Conservation (phyloP, 1,284 basidiomycete genomes). For the Rhodofomes roseus region DNA sequence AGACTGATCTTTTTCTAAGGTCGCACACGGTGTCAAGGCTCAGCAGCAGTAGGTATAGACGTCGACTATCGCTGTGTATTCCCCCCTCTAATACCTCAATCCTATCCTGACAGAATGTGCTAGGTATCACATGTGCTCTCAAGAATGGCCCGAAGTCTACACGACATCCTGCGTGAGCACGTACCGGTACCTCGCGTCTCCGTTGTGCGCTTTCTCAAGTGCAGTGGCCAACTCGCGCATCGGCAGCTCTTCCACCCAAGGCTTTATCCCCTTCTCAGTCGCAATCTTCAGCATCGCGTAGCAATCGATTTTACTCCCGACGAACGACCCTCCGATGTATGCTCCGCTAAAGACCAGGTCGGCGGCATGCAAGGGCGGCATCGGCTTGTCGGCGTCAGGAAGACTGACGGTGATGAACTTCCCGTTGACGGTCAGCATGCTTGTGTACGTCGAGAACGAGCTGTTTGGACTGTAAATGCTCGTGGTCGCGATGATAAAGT, state of each 20-base stretch:
- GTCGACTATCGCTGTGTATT: too few relatives aligned
- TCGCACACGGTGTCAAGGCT: too few relatives aligned
- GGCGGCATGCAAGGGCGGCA: conserved; percentile 32
- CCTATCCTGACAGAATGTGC: too few relatives aligned
- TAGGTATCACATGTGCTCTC: too few relatives aligned
- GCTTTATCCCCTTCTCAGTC: conserved; percentile 46
- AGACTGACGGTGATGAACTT: conserved; percentile 49
- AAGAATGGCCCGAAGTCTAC: too few relatives aligned
- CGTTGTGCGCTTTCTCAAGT: conserved; percentile 46
- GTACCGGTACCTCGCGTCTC: conserved; percentile 46
- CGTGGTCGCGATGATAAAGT: conserved; percentile 55
- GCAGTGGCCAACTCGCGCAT: conserved; percentile 56
- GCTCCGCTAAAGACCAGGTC: conserved; percentile 34
- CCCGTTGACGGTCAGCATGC: conserved; percentile 45
- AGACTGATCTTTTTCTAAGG: too few relatives aligned
- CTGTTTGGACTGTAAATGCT: conserved; percentile 19
- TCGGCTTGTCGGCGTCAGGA: conserved; percentile 34
- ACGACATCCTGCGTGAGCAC: conserved; percentile 36
- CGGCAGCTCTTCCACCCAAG: conserved; percentile 45
- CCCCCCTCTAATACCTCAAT: too few relatives aligned
- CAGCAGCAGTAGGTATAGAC: too few relatives aligned
- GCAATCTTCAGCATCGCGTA: conserved; percentile 54
- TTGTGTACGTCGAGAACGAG: conserved; percentile 32
- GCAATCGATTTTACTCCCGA: conserved; percentile 61
- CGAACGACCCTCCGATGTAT: conserved; percentile 39